A percentile compares a stretch with the other conserved stretches of the same genome.
phyloP scores from a whole-genome alignment of 2,329 filamentous ascomycete species.

The Colletotrichum endophyticum region DNA sequence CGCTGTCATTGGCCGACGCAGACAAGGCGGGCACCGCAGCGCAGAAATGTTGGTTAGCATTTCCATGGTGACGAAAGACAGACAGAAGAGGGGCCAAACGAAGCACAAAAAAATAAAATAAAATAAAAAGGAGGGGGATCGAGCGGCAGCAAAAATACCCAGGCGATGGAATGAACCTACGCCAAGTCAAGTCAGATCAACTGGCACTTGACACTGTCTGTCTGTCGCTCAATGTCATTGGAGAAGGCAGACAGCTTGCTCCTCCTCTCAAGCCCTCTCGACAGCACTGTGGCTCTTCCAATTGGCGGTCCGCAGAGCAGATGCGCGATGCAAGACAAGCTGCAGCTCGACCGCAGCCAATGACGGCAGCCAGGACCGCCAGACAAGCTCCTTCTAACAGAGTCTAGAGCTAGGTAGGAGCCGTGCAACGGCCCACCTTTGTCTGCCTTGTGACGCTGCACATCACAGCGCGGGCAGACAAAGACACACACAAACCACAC shows the following conservation, averaged over 20 bases:
- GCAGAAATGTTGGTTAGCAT: background rate
- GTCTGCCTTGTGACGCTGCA: background rate
- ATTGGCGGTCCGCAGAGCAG: background rate
- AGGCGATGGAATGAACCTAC: background rate
- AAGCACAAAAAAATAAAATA: background rate
- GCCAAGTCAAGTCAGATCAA: background rate
- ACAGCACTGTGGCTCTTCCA: background rate
- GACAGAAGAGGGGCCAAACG: background rate
- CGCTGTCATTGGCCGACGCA: background rate
- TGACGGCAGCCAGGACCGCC: background rate
- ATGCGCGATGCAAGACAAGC: background rate
- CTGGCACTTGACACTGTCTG: background rate
- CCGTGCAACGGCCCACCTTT: background rate
- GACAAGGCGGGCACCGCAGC: background rate
- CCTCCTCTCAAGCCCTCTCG: background rate
- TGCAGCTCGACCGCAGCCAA: background rate
- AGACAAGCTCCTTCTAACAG: background rate
- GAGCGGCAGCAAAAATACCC: background rate
- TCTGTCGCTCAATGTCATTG: background rate
- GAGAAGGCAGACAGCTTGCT: background rate
- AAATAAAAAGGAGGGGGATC: background rate
- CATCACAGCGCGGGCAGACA: background rate
- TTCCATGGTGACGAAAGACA: background rate
- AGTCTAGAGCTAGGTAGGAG: background rate
- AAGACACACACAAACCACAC: background rate